These are phyloP conservation scores for Candida railenensis DNA, from an alignment of 805 yeast species.

Conservation along the genomic window DNA sequence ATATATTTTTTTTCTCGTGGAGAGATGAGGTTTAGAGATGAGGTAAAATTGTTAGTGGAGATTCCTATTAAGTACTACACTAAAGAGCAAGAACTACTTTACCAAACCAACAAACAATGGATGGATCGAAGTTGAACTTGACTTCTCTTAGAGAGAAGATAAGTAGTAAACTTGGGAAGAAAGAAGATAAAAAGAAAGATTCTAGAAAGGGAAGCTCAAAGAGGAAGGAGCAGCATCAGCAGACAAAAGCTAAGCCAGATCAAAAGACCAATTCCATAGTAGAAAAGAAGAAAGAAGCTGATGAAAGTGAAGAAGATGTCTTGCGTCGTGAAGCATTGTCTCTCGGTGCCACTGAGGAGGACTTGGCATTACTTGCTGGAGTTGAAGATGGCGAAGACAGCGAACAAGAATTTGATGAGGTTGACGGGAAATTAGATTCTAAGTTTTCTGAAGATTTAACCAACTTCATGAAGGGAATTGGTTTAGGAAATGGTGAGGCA, in stretches of 20 bases:
- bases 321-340: slow-evolving; percentile 73
- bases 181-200: slow-evolving; percentile 12
- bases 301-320: slow-evolving; percentile 23
- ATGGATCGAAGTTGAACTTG: slow-evolving; percentile 43
- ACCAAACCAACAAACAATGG: slow-evolving; percentile 30
- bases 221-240: slow-evolving; percentile 13
- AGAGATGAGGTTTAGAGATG: slow-evolving; percentile 8
- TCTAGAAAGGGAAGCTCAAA: slow-evolving; percentile 14
- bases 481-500: slow-evolving; percentile 47
- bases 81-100: neutral
- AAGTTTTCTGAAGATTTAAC: slow-evolving; percentile 54
- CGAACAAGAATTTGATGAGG: slow-evolving; percentile 51
- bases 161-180: slow-evolving; percentile 43
- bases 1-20: slow-evolving; percentile 2
- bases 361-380: slow-evolving; percentile 60
- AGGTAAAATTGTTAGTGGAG: slow-evolving; percentile 8
- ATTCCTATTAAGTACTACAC: neutral
- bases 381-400: slow-evolving; percentile 51
- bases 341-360: slow-evolving; percentile 86
- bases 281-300: slow-evolving; percentile 2
- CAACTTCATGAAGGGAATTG: slow-evolving; percentile 65
- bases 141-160: slow-evolving; percentile 67
- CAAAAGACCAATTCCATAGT: slow-evolving; percentile 4
- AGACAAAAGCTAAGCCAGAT: slow-evolving; percentile 9
- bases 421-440: slow-evolving; percentile 39